Conservation (phyloP, 2,329 filamentous ascomycete species). For the Alternaria hordeiaustralica region DNA sequence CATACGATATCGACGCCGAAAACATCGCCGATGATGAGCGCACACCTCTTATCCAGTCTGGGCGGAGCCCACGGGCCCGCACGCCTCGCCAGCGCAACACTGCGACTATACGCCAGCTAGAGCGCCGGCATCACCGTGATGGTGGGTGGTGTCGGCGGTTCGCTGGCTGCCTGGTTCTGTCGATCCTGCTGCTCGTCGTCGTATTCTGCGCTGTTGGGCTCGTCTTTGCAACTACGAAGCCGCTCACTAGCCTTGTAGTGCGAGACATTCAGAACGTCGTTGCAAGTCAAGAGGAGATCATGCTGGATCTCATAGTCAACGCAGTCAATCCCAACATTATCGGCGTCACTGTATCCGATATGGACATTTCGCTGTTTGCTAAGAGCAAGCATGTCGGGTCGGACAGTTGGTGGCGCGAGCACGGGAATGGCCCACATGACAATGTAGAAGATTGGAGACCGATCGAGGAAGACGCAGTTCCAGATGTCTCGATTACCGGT, state of each 20-base stretch:
- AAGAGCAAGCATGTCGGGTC: conserved; percentile 88
- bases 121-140: conserved; percentile 66
- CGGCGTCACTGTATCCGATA: conserved; percentile 81
- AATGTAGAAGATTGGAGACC: conserved; percentile 37
- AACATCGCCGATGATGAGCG: conserved; percentile 84
- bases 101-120: conserved; percentile 70
- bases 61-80: conserved; percentile 64
- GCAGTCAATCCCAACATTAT: conserved; percentile 95
- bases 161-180: conserved; percentile 86
- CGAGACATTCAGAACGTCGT: conserved; percentile 86
- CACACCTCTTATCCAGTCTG: conserved; percentile 75
- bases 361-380: conserved; percentile 92
- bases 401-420: conserved; percentile 53
- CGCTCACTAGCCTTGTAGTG: conserved; percentile 79
- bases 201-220: conserved; percentile 87
- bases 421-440: conserved; percentile 32
- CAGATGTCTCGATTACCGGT: conserved; percentile 20
- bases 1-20: conserved; percentile 83
- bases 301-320: conserved; percentile 87
- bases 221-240: conserved; percentile 89
- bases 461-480: conserved; percentile 19
- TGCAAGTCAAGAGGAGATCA: conserved; percentile 91
- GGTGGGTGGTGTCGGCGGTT: conserved; percentile 72
- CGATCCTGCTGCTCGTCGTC: conserved; percentile 79
- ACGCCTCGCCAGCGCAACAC: conserved; percentile 60